Evolutionary conservation across 495 filamentous ascomycete genomes (phyloP), one percentile per base, ranked within the genome.

Genomic region (Acidomyces sp.): DNA sequence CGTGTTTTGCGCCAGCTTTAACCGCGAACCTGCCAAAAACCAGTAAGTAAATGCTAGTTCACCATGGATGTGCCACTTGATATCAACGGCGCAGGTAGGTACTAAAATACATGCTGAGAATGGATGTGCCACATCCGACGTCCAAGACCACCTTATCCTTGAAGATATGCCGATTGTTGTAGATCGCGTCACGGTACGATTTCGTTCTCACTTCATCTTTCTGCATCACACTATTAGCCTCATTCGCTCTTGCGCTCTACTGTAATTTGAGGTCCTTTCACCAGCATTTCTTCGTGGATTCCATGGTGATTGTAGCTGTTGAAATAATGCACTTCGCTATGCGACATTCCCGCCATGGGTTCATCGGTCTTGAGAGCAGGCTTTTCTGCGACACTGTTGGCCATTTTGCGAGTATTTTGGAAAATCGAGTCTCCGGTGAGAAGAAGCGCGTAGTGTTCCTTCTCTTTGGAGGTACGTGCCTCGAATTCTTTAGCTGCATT

Each of bases 281-380:
- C 85, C 73, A 95, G 66, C 86, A 95, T 95, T 64, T 95, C 86
- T 69, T 95, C 86, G 56, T 95, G 86, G 51, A 95, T 94, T 57
- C 86, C 86, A 71, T 94, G 86, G 58, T 94, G 86, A 60, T 94
- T 90, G 57, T 94, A 94, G 61, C 85, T 92, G 60, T 92, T 95
- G 70, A 95, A 95, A 67, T 95, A 95, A 62, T 92, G 86, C 54
- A 85, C 80, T 67, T 95, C 86, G 46, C 85, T 80, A 61, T 93
- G 85, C 41, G 54, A 38, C 52, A 62, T 54, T 37, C 45, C 50
- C 21, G 48, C 44, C 27, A 59, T 52, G 28, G 39, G 38, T 29
- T 59, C 57, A 27, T 29, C 39, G 9, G 33, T 37, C 31, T 56
- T 54, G 40, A n/a, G n/a, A n/a, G n/a, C n/a, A n/a, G 26, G 13